These are phyloP conservation scores for Termitomyces sp. DNA, from an alignment of 768 basidiomycete genomes.

Conservation along the genomic window DNA sequence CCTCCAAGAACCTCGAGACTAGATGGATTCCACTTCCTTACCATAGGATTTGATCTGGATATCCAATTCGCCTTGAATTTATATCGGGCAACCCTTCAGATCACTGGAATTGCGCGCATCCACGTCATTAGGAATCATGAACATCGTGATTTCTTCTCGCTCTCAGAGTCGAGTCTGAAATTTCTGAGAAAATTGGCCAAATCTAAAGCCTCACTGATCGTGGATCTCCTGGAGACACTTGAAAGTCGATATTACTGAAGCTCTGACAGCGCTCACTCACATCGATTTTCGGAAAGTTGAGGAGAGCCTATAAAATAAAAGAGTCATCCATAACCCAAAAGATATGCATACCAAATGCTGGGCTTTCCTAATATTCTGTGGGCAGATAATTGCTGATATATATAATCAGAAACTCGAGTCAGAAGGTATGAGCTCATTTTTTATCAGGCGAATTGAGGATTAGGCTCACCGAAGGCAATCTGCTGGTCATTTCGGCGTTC, in stretches of 20 bases:
- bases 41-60: background rate
- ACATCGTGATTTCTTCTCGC: background rate
- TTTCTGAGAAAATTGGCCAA: background rate
- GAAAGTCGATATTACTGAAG: background rate
- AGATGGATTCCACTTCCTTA: background rate
- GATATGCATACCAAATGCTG: background rate
- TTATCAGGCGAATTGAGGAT: background rate
- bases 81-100: background rate
- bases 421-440: background rate
- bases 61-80: background rate
- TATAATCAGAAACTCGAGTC: background rate
- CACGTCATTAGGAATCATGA: background rate
- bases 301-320: no score
- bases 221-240: background rate
- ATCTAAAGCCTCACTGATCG: background rate
- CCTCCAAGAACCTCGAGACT: background rate
- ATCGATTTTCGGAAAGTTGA: no score
- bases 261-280: background rate
- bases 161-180: background rate
- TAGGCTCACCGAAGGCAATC: background rate
- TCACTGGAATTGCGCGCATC: background rate
- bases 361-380: background rate
- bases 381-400: background rate
- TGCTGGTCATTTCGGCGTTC: background rate
- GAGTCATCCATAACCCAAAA: background rate